Percentiles rank a stretch among this genome's conserved stretches.
phyloP scores from a whole-genome alignment of 345 rosid genomes.

The Turritis glabra region DNA sequence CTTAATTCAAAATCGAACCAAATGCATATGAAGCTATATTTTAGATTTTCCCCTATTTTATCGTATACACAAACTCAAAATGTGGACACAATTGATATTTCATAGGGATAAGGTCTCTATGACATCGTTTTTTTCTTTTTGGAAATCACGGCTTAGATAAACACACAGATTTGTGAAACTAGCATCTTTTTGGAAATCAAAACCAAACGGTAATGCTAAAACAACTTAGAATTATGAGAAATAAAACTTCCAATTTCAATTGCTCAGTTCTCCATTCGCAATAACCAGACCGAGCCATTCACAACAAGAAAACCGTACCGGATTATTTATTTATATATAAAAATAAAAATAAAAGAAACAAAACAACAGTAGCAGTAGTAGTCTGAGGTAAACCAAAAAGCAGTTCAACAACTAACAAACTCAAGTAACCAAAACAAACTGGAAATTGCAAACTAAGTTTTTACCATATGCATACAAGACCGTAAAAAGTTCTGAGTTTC shows the following conservation, averaged over 20 bases:
- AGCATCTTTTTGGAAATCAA: no score
- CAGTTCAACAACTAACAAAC: slow-evolving; percentile 14
- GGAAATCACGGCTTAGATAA: no score
- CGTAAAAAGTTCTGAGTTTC: neutral
- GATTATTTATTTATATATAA: slow-evolving; percentile 23
- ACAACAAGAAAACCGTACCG: slow-evolving; percentile 8
- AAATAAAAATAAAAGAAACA: neutral
- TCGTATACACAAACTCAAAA: no score
- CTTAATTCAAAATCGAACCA: no score
- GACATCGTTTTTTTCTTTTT: no score
- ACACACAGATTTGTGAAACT: no score
- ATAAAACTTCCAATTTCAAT: neutral
- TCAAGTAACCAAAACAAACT: slow-evolving; percentile 4
- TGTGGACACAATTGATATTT: no score
- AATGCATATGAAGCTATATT: no score
- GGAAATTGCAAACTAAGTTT: slow-evolving; percentile 22
- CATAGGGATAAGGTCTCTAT: no score
- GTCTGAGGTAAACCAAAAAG: slow-evolving; percentile 12
- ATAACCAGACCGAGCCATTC: neutral
- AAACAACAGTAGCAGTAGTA: neutral
- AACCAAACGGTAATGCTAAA: no score
- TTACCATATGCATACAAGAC: slow-evolving; percentile 23
- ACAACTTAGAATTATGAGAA: neutral
- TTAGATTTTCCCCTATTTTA: no score
- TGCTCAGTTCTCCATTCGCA: neutral